Conservation (phyloP, 1,284 basidiomycete genomes). For the Cryptococcus sp. region DNA sequence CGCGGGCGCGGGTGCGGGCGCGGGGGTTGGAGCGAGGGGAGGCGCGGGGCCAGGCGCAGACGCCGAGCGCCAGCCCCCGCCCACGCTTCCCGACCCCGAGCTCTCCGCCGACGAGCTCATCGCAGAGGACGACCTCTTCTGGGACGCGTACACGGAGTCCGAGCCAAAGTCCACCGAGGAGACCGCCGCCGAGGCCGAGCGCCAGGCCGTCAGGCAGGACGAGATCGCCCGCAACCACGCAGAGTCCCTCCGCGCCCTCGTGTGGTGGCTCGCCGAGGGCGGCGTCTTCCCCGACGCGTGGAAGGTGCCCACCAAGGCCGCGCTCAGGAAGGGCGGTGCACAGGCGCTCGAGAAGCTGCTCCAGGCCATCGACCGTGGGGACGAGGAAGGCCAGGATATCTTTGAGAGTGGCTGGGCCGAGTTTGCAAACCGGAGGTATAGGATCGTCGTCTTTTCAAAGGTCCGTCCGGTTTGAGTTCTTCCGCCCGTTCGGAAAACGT, state of each 20-base stretch:
- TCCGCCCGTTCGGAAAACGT: not conserved
- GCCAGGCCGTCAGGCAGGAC: slow-evolving; percentile 22
- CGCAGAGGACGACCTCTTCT: slow-evolving; percentile 43
- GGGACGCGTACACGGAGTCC: slow-evolving; percentile 31
- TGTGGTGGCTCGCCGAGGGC: slow-evolving; percentile 43
- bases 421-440: slow-evolving; percentile 32
- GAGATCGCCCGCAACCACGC: slow-evolving; percentile 24
- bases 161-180: slow-evolving; percentile 25
- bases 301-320: slow-evolving; percentile 22
- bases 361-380: slow-evolving; percentile 23
- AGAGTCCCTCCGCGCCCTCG: slow-evolving; percentile 34
- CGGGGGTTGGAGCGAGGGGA: too few relatives aligned
- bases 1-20: too few relatives aligned
- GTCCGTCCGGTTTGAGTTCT: slow-evolving; percentile 27
- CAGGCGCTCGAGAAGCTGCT: slow-evolving; percentile 32
- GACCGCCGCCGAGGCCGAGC: slow-evolving; percentile 19
- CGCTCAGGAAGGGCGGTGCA: slow-evolving; percentile 28
- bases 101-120: slow-evolving; percentile 40
- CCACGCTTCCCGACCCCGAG: slow-evolving; percentile 6
- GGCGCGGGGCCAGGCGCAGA: too few relatives aligned
- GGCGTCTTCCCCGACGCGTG: slow-evolving; percentile 35
- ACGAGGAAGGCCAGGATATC: slow-evolving; percentile 22
- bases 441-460: slow-evolving; percentile 48
- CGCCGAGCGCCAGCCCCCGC: too few relatives aligned
- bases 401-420: slow-evolving; percentile 39